Evolutionary conservation across 768 basidiomycete genomes (phyloP), one percentile per base, ranked within the genome.

Genomic region (Chlorophyllum brunneum): DNA sequence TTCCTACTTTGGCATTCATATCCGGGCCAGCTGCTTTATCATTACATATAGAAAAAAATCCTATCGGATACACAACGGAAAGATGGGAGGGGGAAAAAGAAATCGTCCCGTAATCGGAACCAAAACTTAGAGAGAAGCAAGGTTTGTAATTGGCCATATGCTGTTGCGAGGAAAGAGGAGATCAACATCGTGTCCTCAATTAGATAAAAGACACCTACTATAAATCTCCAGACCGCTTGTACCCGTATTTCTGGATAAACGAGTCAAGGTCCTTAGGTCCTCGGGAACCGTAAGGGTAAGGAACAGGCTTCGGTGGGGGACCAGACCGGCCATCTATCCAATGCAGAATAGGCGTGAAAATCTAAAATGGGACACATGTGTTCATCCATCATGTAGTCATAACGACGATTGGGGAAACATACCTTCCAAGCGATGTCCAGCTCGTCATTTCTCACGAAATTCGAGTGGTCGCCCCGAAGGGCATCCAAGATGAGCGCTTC

Each of bases 381-480:
- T 51, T 13, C 18, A 42, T 34, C 37, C 15, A 10, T 31, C 34
- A 29, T 41, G 26, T 33, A 11, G 2, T 30, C 36, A 38, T 4
- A 5, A 30, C 20, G 1, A 1, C 43, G 23, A 9, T 33, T 9
- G 13, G n/a, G 18, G 34, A 18, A 48, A 67, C 79, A 41, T 43
- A 90, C 92, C 85, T 95, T 97, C 95, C 95, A 99, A 2, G 95
- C 97, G 47, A 87, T 85, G 63, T 98, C 95, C 60, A 99, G 77
- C 70, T 99, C 95, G 69, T 99, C 95, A 67, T 98, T 82, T 56
- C 95, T 85, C 53, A 99, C 95, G 75, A 99, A 99, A 76, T 99
- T 99, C 23, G 93, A 95, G 71, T 98, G 95, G 64, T 99, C 95
- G n/a, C 95, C 95, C 66, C 86, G 90, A 69, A 99, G 79, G 11